Evolutionary conservation across 106 monocot genomes (phyloP), one percentile per base, ranked within the genome.

Genomic region (Dioscorea alata): DNA sequence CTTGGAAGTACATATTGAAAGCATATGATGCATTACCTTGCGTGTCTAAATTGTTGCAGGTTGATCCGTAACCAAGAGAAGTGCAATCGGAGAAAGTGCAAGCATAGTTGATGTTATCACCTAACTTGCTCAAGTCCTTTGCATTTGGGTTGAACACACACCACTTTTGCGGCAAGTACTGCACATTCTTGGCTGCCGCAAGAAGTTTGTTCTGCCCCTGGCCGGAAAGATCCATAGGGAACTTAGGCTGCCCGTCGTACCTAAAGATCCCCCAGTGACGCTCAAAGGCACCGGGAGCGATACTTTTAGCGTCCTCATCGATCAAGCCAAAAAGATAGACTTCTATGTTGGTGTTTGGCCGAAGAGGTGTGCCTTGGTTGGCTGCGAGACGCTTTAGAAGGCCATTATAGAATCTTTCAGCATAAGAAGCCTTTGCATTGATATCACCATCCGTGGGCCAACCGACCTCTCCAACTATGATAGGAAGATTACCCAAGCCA

Each of bases 231-330:
- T 88, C 88, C 65, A 88, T 76, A 12, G 78, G 68, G 66, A 65
- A 84, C 69, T 88, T 88, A 4, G 84, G 81, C 59, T 82, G 88
- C n/a, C 88, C 88, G 14, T 84, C 78, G 23, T 81, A 88, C 21
- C 15, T 32, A 34, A 88, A 79, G 13, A 84, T 81, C 17, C 88
- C 88, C 84, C 88, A 88, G 23, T 88, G 88, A 0, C 88, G 64
- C 73, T 88, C 84, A n/a, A 88, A 88, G 64, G 62, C 60, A n/a
- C 88, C 81, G 2, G 88, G 84, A 23, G 72, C 73, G 7, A 84
- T 76, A 48, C 88, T 88, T 71, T 88, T 88, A 17, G 81, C 78
- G n/a, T 88, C 88, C 70, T 88, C 88, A 17, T 88, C 88, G 15
- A 88, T 66, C 8, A 88, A 66, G 13, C 88, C 59, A 23, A 88